These are phyloP conservation scores for Astragalus glycyphyllos DNA, from an alignment of 306 rosid genomes.

Conservation along the genomic window DNA sequence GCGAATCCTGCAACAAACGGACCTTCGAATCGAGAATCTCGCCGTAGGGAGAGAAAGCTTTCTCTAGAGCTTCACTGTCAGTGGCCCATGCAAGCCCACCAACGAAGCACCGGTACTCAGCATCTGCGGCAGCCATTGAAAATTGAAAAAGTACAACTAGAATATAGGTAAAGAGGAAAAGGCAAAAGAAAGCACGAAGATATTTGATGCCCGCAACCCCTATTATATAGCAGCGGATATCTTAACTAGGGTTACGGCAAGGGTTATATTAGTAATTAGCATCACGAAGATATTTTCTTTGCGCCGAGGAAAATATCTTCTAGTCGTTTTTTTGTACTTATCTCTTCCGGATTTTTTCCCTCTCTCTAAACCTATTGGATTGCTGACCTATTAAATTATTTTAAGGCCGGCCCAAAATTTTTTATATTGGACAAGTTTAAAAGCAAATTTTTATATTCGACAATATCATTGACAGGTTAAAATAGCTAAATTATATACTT, in stretches of 20 bases:
- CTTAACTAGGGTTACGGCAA: constrained; percentile 48
- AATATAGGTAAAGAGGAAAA: background rate
- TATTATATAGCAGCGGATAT: constrained; percentile 45
- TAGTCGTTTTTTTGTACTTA: too few species aligned
- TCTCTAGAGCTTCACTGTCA: constrained; percentile 62
- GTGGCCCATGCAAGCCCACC: constrained; percentile 99
- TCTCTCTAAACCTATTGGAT: too few species aligned
- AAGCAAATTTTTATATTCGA: too few species aligned
- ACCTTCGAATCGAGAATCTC: constrained; percentile 94
- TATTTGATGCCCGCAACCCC: fast-evolving
- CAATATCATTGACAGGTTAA: too few species aligned
- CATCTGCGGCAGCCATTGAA: constrained; percentile 67
- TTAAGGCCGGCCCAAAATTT: too few species aligned
- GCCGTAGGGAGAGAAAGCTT: constrained; percentile 73
- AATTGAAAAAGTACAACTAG: background rate
- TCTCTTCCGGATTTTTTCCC: too few species aligned
- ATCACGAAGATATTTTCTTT: too few species aligned
- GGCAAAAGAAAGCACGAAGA: background rate
- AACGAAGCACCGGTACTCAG: constrained; percentile 80
- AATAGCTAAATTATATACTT: too few species aligned
- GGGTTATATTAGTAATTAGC: too few species aligned
- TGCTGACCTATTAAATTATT: too few species aligned
- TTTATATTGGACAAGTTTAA: too few species aligned
- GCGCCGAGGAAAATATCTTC: too few species aligned
- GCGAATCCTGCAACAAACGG: constrained; percentile 81